A percentile compares a stretch with the other conserved stretches of the same genome.
phyloP scores from a whole-genome alignment of 208 protist species.

The Trypanosomatidae sp. region DNA sequence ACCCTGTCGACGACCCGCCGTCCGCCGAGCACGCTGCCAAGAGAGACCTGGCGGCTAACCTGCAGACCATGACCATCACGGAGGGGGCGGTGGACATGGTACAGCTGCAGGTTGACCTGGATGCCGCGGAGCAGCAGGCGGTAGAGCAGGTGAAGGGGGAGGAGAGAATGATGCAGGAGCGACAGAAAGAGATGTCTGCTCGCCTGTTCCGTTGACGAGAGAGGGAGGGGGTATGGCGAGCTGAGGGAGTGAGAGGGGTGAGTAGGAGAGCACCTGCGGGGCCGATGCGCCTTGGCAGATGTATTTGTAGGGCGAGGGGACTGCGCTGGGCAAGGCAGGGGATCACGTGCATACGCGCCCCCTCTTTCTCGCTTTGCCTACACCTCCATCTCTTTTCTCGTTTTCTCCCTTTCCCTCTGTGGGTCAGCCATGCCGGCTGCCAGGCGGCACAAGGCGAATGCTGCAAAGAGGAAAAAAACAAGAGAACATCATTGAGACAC shows the following conservation, averaged over 20 bases:
- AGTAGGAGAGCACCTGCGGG: not conserved
- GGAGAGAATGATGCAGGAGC: conserved; percentile 16
- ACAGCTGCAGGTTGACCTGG: conserved; percentile 34
- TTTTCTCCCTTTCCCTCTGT: not conserved
- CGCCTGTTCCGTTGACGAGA: conserved; percentile 31
- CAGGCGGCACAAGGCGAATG: not conserved
- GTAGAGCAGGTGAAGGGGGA: conserved; percentile 25
- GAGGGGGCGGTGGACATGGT: conserved; percentile 60
- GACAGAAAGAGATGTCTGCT: conserved; percentile 49
- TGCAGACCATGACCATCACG: conserved; percentile 81
- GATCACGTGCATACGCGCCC: not conserved
- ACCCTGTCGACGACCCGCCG: conserved; percentile 73
- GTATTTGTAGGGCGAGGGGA: not conserved
- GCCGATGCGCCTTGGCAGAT: not conserved
- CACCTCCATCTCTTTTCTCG: not conserved
- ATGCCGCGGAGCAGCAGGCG: conserved; percentile 29
- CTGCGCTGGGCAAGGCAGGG: not conserved
- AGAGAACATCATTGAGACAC: not conserved
- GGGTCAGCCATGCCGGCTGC: no score
- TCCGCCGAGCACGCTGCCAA: conserved; percentile 63
- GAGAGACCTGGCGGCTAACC: conserved; percentile 40
- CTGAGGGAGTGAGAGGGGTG: not conserved
- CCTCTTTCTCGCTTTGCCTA: not conserved
- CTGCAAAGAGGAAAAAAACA: not conserved
- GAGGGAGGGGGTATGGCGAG: not conserved